Base-by-base conservation (phyloP, 2,329 filamentous ascomycete species). In the Exserohilum turcica region DNA sequence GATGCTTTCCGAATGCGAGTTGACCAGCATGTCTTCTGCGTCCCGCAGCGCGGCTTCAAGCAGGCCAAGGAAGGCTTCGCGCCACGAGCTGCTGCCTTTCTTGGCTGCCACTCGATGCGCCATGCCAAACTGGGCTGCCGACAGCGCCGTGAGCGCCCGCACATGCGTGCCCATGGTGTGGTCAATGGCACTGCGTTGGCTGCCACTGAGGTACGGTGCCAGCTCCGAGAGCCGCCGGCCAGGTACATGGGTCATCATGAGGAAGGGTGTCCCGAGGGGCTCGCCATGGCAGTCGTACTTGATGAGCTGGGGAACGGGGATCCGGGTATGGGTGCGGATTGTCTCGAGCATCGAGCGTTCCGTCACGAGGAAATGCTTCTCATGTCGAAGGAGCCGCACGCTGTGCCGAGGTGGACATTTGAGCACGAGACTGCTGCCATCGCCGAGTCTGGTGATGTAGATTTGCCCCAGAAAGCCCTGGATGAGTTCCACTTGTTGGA, bases 1-100 rank as follows among this genome's bases (percentile, higher is more conserved):
- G 51, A 86, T 80, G 47, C 79, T 77, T 8, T 79, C 76, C 60
- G 85, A 85, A 0, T 83, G 83, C 6, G 85, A 65, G 52, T 78
- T 81, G 59, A 86, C 77, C 10, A 84, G 78, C 68, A 82, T 80
- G 52, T 86, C 83, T 64, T 86, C 84, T 13, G 78, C 81, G 60
- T 86, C 83, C 13, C 81, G 80, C 19, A 86, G 71, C 7, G 79
- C 71, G 9, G 77, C 72, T 64, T 85, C 83, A 16, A 85, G 71
- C 33, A 85, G 74, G 5, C 66, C 61, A 19, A 78, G 69, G 59
- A 85, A 86, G 10, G 79, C 79, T 49, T 80, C 77, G 47, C 76
- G 74, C 84, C 84, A 86, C 3, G 79, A 79, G n/a, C 59, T 63
- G 49, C 69, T 76, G 13, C 81, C 80, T 19, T 67, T 68, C n/a